Percentiles rank a stretch among this genome's conserved stretches.
phyloP scores from a whole-genome alignment of 495 filamentous ascomycete genomes.

The Acidomyces sp. region DNA sequence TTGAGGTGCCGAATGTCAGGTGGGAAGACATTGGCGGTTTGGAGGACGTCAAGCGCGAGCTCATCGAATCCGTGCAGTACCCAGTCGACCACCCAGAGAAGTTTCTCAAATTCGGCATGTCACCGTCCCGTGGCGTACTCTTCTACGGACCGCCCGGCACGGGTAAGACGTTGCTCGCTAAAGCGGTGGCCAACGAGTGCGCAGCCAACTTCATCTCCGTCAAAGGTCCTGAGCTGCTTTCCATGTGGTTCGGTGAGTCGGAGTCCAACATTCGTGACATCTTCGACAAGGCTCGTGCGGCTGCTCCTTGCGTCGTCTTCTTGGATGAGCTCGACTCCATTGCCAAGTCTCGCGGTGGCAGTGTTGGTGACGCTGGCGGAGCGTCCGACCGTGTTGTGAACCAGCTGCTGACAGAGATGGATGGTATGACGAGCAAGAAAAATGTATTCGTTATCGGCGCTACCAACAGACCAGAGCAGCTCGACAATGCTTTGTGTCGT shows the following conservation, averaged over 20 bases:
- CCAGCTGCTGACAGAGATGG: slow-evolving; percentile 98
- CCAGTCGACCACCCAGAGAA: slow-evolving; percentile 98
- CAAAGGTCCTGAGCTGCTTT: slow-evolving; percentile 93
- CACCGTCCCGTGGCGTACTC: slow-evolving; percentile 92
- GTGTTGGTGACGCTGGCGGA: slow-evolving; percentile 90
- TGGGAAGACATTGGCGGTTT: slow-evolving; percentile 99
- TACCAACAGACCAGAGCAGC: slow-evolving; percentile 95
- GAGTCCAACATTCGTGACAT: slow-evolving; percentile 99
- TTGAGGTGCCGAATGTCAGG: slow-evolving; percentile 96
- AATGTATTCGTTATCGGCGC: slow-evolving; percentile 99
- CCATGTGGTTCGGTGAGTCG: slow-evolving; percentile 99
- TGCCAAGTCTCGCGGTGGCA: slow-evolving; percentile 97
- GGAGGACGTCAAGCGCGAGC: slow-evolving; percentile 96
- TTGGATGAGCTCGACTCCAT: slow-evolving; percentile 97
- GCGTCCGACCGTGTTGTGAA: slow-evolving; percentile 99
- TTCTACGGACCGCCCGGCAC: slow-evolving; percentile 99
- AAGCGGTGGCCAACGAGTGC: slow-evolving; percentile 98
- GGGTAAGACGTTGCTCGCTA: slow-evolving; percentile 98
- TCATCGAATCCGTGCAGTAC: slow-evolving; percentile 98
- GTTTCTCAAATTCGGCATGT: slow-evolving; percentile 99
- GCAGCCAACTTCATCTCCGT: slow-evolving; percentile 98
- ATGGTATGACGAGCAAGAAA: slow-evolving; percentile 99
- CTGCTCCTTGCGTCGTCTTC: slow-evolving; percentile 97
- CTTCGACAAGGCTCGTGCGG: slow-evolving; percentile 98
- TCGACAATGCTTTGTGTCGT: slow-evolving; percentile 94